Percentiles rank a stretch among this genome's conserved stretches.
phyloP scores from a whole-genome alignment of 768 basidiomycete species.

The Sporobolomyces phaffii region DNA sequence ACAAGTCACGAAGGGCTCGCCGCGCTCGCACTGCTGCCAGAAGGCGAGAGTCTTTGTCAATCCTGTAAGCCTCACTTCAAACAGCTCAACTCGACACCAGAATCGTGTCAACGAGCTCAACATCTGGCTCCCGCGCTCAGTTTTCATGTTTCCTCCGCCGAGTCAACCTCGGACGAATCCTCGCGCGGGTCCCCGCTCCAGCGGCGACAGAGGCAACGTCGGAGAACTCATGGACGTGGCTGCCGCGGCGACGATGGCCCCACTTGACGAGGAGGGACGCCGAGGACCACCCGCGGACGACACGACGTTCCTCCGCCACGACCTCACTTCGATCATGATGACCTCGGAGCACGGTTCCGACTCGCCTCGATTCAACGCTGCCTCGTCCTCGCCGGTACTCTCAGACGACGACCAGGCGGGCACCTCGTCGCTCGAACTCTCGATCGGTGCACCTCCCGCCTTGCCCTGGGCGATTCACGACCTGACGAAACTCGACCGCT shows the following conservation, averaged over 20 bases:
- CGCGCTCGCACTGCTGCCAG: not conserved
- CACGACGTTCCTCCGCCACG: not conserved
- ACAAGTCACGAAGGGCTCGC: not conserved
- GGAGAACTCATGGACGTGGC: no score
- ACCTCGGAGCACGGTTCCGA: not conserved
- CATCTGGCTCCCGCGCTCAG: not conserved
- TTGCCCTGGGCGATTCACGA: not conserved
- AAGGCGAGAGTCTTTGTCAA: not conserved
- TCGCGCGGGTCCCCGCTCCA: no score
- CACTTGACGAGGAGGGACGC: no score
- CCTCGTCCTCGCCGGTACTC: not conserved
- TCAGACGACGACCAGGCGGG: no score
- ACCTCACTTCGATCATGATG: not conserved
- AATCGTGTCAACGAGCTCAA: no score
- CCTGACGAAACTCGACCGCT: not conserved
- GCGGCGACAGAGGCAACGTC: no score
- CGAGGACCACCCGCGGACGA: no score
- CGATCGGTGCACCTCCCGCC: conserved; percentile 15
- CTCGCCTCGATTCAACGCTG: not conserved
- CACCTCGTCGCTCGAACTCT: not conserved
- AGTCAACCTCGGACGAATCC: not conserved
- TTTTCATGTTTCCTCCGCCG: conserved; percentile 14
- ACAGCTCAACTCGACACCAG: no score
- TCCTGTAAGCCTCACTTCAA: not conserved
- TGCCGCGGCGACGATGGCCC: no score